Conservation (phyloP, 306 rosid genomes). For the Erythrophleum fordii region DNA sequence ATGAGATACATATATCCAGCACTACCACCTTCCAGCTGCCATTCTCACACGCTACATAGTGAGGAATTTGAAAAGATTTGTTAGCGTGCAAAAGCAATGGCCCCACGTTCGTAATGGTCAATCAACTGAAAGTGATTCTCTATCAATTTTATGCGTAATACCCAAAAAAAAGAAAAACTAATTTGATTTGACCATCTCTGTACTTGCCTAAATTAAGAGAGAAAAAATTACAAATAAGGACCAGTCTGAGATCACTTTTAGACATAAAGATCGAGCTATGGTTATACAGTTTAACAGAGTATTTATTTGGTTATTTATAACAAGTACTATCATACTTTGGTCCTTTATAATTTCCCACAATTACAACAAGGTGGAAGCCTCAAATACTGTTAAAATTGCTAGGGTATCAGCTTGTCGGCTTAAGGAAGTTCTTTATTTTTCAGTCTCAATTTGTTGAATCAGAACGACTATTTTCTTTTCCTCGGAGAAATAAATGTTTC, state of each 20-base stretch:
- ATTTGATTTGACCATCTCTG: background rate
- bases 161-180: background rate
- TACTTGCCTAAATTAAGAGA: background rate
- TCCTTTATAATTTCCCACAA: background rate
- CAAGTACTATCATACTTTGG: background rate
- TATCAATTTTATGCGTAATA: background rate
- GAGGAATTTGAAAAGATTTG: slow-evolving; percentile 32
- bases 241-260: background rate
- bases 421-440: slow-evolving; percentile 1
- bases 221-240: background rate
- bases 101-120: background rate
- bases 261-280: background rate
- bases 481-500: background rate
- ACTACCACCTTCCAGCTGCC: slow-evolving; percentile 7
- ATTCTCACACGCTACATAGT: slow-evolving; percentile 19
- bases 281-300: background rate
- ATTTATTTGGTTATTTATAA: background rate
- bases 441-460: background rate
- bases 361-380: background rate
- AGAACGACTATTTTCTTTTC: background rate
- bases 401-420: background rate
- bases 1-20: slow-evolving; percentile 1
- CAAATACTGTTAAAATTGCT: background rate
- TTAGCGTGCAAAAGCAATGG: background rate
- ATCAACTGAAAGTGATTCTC: slow-evolving; percentile 4